Percentiles rank a stretch among this genome's conserved stretches.
Conservation (phyloP, 768 basidiomycete species). For the Chiua virens region DNA sequence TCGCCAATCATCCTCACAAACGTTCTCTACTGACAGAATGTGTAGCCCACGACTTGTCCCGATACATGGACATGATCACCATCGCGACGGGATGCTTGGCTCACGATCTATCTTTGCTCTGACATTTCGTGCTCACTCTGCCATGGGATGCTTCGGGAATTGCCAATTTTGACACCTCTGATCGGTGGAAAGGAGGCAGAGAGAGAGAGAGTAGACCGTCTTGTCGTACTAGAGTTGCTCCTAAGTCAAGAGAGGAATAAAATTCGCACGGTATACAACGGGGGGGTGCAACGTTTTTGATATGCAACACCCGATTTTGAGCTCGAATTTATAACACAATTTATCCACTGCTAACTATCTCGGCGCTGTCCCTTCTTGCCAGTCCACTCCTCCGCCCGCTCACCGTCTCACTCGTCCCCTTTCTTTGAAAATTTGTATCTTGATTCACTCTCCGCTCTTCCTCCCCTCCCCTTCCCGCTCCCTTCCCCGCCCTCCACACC, state of each 20-base stretch:
- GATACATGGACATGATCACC: neutral
- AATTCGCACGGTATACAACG: slow-evolving; percentile 26
- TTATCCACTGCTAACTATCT: slow-evolving; percentile 15
- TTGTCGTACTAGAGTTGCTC: too few species aligned
- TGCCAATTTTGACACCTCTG: slow-evolving; percentile 4
- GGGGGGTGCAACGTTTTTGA: slow-evolving; percentile 31
- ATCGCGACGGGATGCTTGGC: neutral
- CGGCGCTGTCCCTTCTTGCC: neutral
- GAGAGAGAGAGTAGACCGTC: neutral
- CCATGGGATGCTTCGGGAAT: slow-evolving; percentile 2
- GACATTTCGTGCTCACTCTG: neutral
- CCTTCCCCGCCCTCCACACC: neutral
- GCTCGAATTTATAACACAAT: slow-evolving; percentile 31
- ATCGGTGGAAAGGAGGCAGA: slow-evolving; percentile 2
- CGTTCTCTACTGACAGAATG: neutral
- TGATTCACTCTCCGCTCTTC: neutral
- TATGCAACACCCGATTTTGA: slow-evolving; percentile 34
- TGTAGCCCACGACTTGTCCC: too few species aligned
- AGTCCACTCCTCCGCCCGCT: neutral
- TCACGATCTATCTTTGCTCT: too few species aligned
- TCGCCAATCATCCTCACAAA: neutral
- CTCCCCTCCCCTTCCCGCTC: neutral
- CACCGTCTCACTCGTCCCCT: slow-evolving; percentile 6
- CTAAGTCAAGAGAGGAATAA: slow-evolving; percentile 22
- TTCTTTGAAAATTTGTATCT: neutral